phyloP scores from a whole-genome alignment of 495 filamentous ascomycete species.

The Chaetomidium leptoderma region DNA sequence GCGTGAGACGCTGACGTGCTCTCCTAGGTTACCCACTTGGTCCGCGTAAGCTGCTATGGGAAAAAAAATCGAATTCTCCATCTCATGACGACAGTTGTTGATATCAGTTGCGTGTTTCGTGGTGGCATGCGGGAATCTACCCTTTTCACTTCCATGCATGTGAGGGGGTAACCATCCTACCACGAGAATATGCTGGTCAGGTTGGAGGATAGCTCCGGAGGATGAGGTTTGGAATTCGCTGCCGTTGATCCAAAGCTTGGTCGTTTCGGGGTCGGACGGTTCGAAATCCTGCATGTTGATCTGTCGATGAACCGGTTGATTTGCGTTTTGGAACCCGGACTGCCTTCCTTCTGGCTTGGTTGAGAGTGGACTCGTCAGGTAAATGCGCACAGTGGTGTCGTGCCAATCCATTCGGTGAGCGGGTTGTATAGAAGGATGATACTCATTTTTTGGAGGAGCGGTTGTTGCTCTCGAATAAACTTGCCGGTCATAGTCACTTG shows the following conservation, averaged over 20 bases:
- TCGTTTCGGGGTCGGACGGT: background rate
- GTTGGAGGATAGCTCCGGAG: too few relatives aligned
- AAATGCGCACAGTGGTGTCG: background rate
- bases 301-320: background rate
- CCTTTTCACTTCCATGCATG: too few relatives aligned
- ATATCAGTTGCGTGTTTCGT: too few relatives aligned
- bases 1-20: too few relatives aligned
- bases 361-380: background rate
- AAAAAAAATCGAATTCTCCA: too few relatives aligned
- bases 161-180: too few relatives aligned
- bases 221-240: background rate
- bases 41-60: too few relatives aligned
- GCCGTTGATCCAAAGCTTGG: conserved; percentile 2
- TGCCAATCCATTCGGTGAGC: background rate
- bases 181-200: too few relatives aligned
- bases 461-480: background rate
- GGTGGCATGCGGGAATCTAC: too few relatives aligned
- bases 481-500: background rate
- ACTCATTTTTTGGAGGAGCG: background rate
- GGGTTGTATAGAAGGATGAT: background rate
- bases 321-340: background rate
- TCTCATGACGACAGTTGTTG: too few relatives aligned
- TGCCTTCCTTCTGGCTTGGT: background rate
- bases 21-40: too few relatives aligned
- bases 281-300: conserved; percentile 2